A percentile compares a stretch with the other conserved stretches of the same genome.
Evolutionary conservation across 192 early-diverging fungal genomes (phyloP).

Genomic region (Dispira parvispora): DNA sequence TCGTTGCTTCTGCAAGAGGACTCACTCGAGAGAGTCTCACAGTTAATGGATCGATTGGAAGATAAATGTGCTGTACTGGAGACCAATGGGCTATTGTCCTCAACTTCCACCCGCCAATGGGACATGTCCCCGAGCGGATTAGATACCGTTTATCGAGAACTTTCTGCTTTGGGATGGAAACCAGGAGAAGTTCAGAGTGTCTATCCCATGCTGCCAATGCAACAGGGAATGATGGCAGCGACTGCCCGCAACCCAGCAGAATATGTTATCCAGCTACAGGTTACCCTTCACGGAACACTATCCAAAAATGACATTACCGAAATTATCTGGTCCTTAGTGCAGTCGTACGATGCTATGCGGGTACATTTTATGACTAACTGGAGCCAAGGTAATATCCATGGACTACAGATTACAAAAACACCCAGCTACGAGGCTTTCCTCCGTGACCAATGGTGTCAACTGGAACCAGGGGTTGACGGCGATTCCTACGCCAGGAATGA

Average conservation of each 20-base stretch:
- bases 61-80: too few relatives aligned
- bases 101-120: neutral
- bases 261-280: neutral
- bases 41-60: neutral
- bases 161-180: neutral
- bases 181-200: neutral
- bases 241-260: neutral
- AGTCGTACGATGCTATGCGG: neutral
- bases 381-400: neutral
- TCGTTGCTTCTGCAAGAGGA: neutral
- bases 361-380: neutral
- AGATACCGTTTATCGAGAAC: neutral
- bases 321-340: neutral
- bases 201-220: neutral
- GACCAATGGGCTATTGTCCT: neutral
- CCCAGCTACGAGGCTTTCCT: neutral
- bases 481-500: neutral
- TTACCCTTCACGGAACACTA: neutral
- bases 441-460: neutral
- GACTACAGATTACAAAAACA: neutral
- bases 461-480: neutral
- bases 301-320: neutral
- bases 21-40: neutral
- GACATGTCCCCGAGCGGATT: neutral
- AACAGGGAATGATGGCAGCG: neutral